Evolutionary conservation across 371 early-diverging fungal species (phyloP), one percentile per base, ranked within the genome.

Genomic region (Circinella minor): DNA sequence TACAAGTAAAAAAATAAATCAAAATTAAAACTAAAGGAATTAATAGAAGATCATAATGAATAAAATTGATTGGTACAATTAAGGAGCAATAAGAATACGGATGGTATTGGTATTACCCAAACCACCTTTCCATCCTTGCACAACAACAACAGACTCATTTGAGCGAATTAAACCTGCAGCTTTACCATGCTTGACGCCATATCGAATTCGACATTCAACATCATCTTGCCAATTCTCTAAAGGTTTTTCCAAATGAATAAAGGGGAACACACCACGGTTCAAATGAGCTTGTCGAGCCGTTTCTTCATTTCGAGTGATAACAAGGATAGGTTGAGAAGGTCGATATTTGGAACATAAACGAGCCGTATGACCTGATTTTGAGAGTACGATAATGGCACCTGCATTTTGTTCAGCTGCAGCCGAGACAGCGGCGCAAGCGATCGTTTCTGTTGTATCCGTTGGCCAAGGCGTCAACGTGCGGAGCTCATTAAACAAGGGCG

Each of bases 291-390:
- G 96, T 66, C 96, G 89, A 13, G 96, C 95, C 4, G 94, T 93
- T 70, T 89, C 83, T 60, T 80, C 87, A 66, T 93, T 81, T 63
- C 93, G 87, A 7, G 97, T 96, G 46, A 96, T 89, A 36, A 93
- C 91, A 49, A 98, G 84, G 68, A 97, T 94, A 17, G 98, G 97
- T 71, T 94, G 91, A 61, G 87, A 75, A 17, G 98, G 97, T 61
- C 98, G 90, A 85, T 97, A 98, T 85, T 98, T 98, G 72, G 93
- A 86, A 63, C 95, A 90, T 65, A 95, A 79, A 54, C 96, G 90
- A n/a, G 98, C 97, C 46, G 98, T 94, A 36, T 80, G 79, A 39
- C 94, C 94, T 38, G 89, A 88, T 59, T 91, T 92, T 71, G 95
- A 90, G 68, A 93, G 84, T 39, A 96, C 91, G 74, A 97, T 89